Evolutionary conservation across 2,329 filamentous ascomycete species (phyloP), one percentile per base, ranked within the genome.

Genomic region (Lithohypha guttulata): DNA sequence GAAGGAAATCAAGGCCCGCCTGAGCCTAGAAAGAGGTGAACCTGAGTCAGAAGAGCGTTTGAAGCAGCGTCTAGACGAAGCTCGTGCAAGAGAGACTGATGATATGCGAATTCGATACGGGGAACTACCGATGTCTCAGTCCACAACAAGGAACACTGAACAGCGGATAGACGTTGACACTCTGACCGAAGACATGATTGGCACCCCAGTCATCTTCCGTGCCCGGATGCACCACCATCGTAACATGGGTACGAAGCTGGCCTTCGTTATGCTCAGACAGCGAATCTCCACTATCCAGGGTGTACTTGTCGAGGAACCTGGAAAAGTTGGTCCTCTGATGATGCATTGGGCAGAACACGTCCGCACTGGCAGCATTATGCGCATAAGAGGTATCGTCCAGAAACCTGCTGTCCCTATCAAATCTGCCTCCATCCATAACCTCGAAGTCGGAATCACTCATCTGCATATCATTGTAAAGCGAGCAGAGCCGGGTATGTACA

Each of bases 301-400:
- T 45, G 83, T 94, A 2, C 66, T 95, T 27, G 66, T 75, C 15
- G 64, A 68, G 44, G 66, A 72, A 48, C 65, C 77, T 48, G 73
- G 75, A 5, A 65, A 67, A 33, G 70, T 82, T 8, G 80, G 81
- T 1, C 70, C 77, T 42, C 72, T 81, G 52, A 89, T 94, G 71
- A 70, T 94, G 19, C 79, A 83, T 55, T 93, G 85, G 82, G 83
- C 84, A 2, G 83, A 93, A 60, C 84, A 84, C 55, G 67, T 94
- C 31, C 77, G 80, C 39, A 67, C 79, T 4, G 87, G 93, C 55
- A 81, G 78, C 6, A 73, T 94, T 35, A 77, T 94, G 4, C 74
- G 83, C 42, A 76, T 93, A 41, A 76, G 72, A 37, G 87, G 84
- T 42, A 72, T 72, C 2, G 62, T 94, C 3, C 81, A 85, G 53